Percentiles rank a stretch among this genome's conserved stretches.
Conservation (phyloP, 2,329 filamentous ascomycete species). For the Aspergillus japonicus region DNA sequence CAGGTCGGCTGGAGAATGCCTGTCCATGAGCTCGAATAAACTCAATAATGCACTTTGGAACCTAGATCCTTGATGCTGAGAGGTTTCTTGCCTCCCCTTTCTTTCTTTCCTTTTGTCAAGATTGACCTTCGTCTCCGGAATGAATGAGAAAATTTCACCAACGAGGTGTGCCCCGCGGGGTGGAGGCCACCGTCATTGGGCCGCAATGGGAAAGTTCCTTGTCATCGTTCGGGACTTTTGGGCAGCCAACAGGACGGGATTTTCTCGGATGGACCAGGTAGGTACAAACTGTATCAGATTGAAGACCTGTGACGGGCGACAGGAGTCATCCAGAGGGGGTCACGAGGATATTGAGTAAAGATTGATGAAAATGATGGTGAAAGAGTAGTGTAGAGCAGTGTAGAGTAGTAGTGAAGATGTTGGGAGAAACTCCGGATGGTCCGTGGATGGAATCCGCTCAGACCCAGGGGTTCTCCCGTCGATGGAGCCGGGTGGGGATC, state of each 20-base stretch:
- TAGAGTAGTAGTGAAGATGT: background rate
- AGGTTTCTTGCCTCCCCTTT: background rate
- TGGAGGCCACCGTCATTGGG: constrained; percentile 19
- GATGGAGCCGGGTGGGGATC: constrained; percentile 1
- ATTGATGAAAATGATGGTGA: background rate
- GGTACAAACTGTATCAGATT: background rate
- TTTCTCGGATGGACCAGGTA: constrained; percentile 9
- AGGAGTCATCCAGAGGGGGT: background rate
- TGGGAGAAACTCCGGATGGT: background rate
- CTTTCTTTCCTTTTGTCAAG: background rate
- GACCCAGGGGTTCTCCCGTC: constrained; percentile 7
- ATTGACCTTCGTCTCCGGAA: constrained; percentile 1
- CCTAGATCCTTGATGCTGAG: background rate
- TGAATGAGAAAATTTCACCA: constrained; percentile 13
- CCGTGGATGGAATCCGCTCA: constrained; percentile 6
- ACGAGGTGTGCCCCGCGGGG: constrained; percentile 5
- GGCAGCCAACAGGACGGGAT: constrained; percentile 15
- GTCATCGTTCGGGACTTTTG: constrained; percentile 14
- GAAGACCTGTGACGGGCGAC: constrained; percentile 1
- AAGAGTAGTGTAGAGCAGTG: background rate
- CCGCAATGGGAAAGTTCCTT: constrained; percentile 12
- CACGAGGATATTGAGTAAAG: background rate
- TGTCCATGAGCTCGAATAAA: background rate
- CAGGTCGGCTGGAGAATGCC: background rate
- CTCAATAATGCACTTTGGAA: background rate